Percentiles rank a stretch among this genome's conserved stretches.
These are phyloP conservation scores for Lactuca sativa DNA, from an alignment of 129 eudicot genomes.

Conservation along the genomic window DNA sequence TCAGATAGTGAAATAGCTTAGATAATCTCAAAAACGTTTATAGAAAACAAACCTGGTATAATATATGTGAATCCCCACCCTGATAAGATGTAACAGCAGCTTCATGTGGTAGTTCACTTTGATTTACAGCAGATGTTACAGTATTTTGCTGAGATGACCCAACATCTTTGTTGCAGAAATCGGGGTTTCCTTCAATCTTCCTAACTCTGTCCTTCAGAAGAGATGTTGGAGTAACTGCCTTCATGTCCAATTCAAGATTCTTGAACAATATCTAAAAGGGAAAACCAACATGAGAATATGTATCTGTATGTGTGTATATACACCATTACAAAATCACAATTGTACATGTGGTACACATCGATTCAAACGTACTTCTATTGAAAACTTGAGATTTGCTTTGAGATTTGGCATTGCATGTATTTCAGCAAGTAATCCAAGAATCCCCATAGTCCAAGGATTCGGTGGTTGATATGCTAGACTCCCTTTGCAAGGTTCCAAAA, in stretches of 20 bases:
- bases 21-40: neutral
- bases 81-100: slow-evolving; percentile 43
- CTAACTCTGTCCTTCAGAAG: slow-evolving; percentile 50
- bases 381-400: slow-evolving; percentile 61
- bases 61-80: slow-evolving; percentile 38
- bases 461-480: slow-evolving; percentile 71
- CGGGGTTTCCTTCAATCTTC: slow-evolving; percentile 65
- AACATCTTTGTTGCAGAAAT: slow-evolving; percentile 52
- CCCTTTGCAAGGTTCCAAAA: slow-evolving; percentile 57
- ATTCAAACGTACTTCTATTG: slow-evolving; percentile 48
- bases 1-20: neutral
- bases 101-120: slow-evolving; percentile 46
- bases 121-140: slow-evolving; percentile 33
- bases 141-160: slow-evolving; percentile 37
- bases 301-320: slow-evolving; percentile 4
- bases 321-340: neutral
- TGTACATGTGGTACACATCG: neutral
- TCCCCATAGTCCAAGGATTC: slow-evolving; percentile 80
- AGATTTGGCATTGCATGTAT: slow-evolving; percentile 64
- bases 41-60: slow-evolving; percentile 43
- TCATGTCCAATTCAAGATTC: slow-evolving; percentile 52
- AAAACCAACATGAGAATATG: slow-evolving; percentile 5
- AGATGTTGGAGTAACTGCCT: slow-evolving; percentile 49
- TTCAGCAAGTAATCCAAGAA: slow-evolving; percentile 64
- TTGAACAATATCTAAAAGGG: slow-evolving; percentile 54